Evolutionary conservation across 306 rosid genomes (phyloP), one percentile per base, ranked within the genome.

Genomic region (Potentilla sterilis): DNA sequence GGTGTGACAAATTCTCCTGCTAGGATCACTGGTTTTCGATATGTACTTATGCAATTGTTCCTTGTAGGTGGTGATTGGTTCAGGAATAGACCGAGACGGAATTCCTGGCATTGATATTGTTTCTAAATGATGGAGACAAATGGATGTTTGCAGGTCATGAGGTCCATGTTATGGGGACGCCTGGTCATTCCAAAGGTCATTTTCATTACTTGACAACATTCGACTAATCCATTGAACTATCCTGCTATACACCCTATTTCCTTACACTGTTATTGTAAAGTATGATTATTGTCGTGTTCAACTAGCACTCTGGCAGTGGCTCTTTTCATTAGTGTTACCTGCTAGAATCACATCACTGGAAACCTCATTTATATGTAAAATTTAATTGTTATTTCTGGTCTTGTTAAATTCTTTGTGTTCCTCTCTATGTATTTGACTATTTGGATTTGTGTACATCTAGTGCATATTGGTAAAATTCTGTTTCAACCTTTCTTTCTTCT

Each of bases 101-200:
- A 93, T 93, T 78, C 98, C 97, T 68, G 98, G 93, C 61, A 87
- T 91, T 70, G 98, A 93, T 77, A 93, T 91, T 74, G 55, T 47
- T 71, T 28, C 86, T 93, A 80, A 91, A 89, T 41, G 97, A 93
- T 58, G 98, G 98, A 67, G 97, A 93, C 85, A 91, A 85, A 88
- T 93, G 98, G 98, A 93, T 93, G 98, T 93, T 93, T 88, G 97
- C 98, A 66, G 96, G 98, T 62, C 98, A 93, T 71, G 98, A 90
- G 90, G 98, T 93, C 83, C 91, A 69, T 51, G 85, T 90, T 75
- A 85, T 91, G 88, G 98, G 85, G 77, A 89, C 98, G 54, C 98
- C 97, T 73, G 97, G 98, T 75, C 98, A 93, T 80, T 91, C 98
- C 55, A 88, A 72, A 93, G 98, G 98, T 93, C 67, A 34, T 21